phyloP scores from a whole-genome alignment of 306 rosid species.

The Casuarina cunninghamiana region DNA sequence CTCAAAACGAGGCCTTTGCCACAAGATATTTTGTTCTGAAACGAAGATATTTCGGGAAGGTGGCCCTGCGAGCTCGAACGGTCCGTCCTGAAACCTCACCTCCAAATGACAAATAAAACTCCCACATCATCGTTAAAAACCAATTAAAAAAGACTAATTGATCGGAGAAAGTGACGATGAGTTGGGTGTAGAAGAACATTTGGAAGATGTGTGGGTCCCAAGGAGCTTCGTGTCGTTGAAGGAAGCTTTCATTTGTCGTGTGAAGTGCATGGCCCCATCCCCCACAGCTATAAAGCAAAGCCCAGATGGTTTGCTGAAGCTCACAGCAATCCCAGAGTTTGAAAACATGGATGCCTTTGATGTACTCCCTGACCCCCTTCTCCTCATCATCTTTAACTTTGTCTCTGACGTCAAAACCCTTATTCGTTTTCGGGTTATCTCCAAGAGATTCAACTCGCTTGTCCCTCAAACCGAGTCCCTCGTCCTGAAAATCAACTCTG shows the following conservation, averaged over 20 bases:
- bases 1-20: too few species aligned
- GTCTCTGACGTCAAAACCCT: constrained; percentile 48
- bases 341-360: constrained; percentile 39
- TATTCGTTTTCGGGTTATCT: constrained; percentile 43
- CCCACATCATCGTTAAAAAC: too few species aligned
- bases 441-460: constrained; percentile 48
- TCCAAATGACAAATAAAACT: too few species aligned
- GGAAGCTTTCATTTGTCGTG: neutral
- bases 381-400: constrained; percentile 47
- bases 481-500: constrained; percentile 40
- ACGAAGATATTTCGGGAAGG: too few species aligned
- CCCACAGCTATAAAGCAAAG: neutral
- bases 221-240: neutral
- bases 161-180: too few species aligned
- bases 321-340: neutral
- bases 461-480: constrained; percentile 47
- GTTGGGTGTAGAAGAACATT: too few species aligned
- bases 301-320: neutral
- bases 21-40: too few species aligned
- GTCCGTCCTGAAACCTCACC: too few species aligned
- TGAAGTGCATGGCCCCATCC: too few species aligned
- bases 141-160: too few species aligned
- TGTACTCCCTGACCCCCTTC: constrained; percentile 40
- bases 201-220: too few species aligned
- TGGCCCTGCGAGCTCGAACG: too few species aligned